Evolutionary conservation across 257 asterid genomes (phyloP), one percentile per base, ranked within the genome.

Genomic region (Solanum ahanhuiri): DNA sequence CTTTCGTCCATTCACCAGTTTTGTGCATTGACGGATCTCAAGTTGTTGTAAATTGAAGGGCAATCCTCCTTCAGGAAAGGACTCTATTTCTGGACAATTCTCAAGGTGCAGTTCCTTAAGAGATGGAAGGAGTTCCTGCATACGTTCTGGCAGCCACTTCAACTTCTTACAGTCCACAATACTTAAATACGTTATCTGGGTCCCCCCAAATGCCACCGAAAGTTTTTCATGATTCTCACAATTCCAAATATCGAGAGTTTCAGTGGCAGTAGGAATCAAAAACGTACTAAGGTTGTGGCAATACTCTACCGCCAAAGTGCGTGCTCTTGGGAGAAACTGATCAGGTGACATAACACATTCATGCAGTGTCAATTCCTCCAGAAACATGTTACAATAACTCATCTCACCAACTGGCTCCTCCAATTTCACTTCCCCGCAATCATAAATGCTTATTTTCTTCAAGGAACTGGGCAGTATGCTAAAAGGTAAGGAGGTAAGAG

Each of bases 341-440:
- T 35, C 81, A 15, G 72, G 43, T 28, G 54, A 60, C 2, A 43
- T 41, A 20, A 6, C 35, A 18, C 58, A n/a, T 6, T 0, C 18
- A 0, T 1, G 0, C 6, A 84, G 10, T 1, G 0, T 0, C 12
- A 20, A 43, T 0, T 1, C 0, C 31, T 25, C 34, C 4, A 67
- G 25, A 23, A 33, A 17, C n/a, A n/a, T 11, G 8, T 39, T 2
- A 51, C 33, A 25, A 66, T 25, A 4, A 30, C 35, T 34, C 35
- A 4, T 34, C 39, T 3, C 14, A 9, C 3, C 5, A 34, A 0
- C 4, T 34, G 28, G 9, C 3, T 12, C 0, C 81, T 72, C 35
- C 60, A 33, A 48, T 85, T 48, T 66, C 22, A 85, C 1, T n/a
- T n/a, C 39, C 39, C 1, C 0, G 39, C 39, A 35, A 0, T 1